Base-by-base conservation (phyloP, 2,329 filamentous ascomycete genomes). In the Fusarium sp. region DNA sequence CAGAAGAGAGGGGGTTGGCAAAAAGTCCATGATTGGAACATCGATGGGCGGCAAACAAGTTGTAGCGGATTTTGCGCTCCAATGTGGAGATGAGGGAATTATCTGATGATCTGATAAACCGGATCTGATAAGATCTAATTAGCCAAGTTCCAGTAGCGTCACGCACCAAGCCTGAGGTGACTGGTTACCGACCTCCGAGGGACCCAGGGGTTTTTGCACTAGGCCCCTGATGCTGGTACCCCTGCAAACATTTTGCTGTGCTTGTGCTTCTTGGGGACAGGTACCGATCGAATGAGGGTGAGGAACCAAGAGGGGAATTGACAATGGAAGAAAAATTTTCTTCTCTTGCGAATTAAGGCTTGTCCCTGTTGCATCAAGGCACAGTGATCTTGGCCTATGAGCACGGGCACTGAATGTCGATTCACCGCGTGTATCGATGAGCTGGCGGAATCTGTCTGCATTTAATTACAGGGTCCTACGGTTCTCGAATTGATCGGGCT, bases 21-120 rank as follows among this genome's bases (percentile, higher is more conserved):
- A 24, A 22, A 36, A 33, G 38, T 38, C 53, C 24, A 36, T 67
- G 66, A 70, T 70, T 70, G 69, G 66, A 66, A 54, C 56, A 39
- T 33, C 10, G 44, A 56, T 26, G 64, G 62, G 51, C 56, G 34
- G 42, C 53, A 46, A 66, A 57, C 33, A 42, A 52, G 31, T 52
- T 54, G 36, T 34, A 51, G 49, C 58, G 46, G 62, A 61, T 56
- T 58, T 60, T 43, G 52, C 28, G 59, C 57, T 61, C 50, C 58
- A 54, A 55, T 66, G 77, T 78, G 78, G 76, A 73, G 76, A 76
- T 75, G 80, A 81, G 80, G 77, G 77, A 79, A 78, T 81, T 83
- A 85, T 85, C 83, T 83, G 83, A 85, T 85, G 78, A 86, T 86
- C 84, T 83, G 84, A 86, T 86, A 85, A 85, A 83, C 76, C 73